Percentiles rank a stretch among this genome's conserved stretches.
These are phyloP conservation scores for Yamagishiella unicocca DNA, from an alignment of 139 green algal species.

Conservation along the genomic window DNA sequence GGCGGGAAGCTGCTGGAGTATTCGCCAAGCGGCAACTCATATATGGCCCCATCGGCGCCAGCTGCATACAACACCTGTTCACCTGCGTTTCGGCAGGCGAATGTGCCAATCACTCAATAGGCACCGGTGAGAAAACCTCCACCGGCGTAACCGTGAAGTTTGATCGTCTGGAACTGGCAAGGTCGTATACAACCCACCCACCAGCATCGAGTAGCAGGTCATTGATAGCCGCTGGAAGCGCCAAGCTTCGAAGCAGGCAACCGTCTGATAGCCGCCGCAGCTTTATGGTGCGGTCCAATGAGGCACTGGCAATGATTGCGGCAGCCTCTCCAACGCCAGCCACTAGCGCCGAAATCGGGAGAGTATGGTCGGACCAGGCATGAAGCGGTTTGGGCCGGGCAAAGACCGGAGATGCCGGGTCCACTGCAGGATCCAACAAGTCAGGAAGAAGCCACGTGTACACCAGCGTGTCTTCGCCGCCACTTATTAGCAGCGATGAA, in stretches of 20 bases:
- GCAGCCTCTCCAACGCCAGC: slow-evolving; percentile 65
- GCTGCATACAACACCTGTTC: slow-evolving; percentile 88
- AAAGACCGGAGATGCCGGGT: slow-evolving; percentile 37
- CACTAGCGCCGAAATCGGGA: slow-evolving; percentile 82
- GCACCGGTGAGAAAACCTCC: neutral
- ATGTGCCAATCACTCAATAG: neutral
- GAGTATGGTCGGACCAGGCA: slow-evolving; percentile 89
- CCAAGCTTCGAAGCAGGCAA: slow-evolving; percentile 67
- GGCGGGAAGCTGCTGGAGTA: too few species aligned
- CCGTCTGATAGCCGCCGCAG: slow-evolving; percentile 74
- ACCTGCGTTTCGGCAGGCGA: slow-evolving; percentile 27
- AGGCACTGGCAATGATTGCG: slow-evolving; percentile 74
- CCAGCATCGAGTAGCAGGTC: slow-evolving; percentile 71
- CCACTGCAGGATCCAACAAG: slow-evolving; percentile 73
- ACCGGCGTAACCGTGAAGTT: neutral
- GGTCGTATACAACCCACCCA: too few species aligned
- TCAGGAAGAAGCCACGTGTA: slow-evolving; percentile 83
- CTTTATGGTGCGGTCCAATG: slow-evolving; percentile 84
- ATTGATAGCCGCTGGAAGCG: slow-evolving; percentile 74
- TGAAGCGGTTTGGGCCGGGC: slow-evolving; percentile 66
- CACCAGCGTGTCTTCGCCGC: slow-evolving; percentile 85
- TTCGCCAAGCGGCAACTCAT: slow-evolving; percentile 64
- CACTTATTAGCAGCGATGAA: slow-evolving; percentile 79
- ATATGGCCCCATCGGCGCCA: slow-evolving; percentile 83
- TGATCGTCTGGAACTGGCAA: too few species aligned